These are phyloP conservation scores for Diddensiella transvaalensis DNA, from an alignment of 805 yeast species.

Conservation along the genomic window DNA sequence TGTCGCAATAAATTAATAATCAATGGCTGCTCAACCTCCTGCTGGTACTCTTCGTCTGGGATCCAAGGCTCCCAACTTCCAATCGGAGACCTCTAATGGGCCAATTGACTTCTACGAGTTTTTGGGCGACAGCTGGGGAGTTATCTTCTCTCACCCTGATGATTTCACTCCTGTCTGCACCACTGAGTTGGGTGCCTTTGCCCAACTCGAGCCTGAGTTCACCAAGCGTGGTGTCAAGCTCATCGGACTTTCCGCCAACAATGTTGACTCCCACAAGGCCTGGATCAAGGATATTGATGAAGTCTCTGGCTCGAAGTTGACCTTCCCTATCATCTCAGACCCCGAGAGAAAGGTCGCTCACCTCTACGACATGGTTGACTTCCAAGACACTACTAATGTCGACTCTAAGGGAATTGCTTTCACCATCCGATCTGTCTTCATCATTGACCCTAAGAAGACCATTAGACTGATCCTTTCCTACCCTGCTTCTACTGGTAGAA, in stretches of 20 bases:
- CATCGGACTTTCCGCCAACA: constrained; percentile 88
- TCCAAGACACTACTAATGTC: constrained; percentile 77
- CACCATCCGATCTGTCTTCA: constrained; percentile 90
- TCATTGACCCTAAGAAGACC: constrained; percentile 89
- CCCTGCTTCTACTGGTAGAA: constrained; percentile 95
- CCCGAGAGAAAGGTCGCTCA: constrained; percentile 78
- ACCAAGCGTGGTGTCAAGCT: constrained; percentile 82
- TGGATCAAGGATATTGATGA: constrained; percentile 96
- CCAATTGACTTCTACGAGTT: constrained; percentile 81
- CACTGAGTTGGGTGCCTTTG: constrained; percentile 93
- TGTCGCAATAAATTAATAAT: background rate
- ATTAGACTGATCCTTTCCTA: constrained; percentile 83
- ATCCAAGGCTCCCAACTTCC: constrained; percentile 84
- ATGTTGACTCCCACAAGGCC: constrained; percentile 72
- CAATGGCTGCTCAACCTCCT: constrained; percentile 26
- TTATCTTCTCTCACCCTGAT: constrained; percentile 91
- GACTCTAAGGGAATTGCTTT: constrained; percentile 70
- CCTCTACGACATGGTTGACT: constrained; percentile 83
- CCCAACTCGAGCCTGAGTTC: constrained; percentile 87
- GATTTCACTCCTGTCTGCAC: constrained; percentile 98
- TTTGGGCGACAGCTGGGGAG: constrained; percentile 82
- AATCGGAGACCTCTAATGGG: constrained; percentile 80
- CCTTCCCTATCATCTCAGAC: constrained; percentile 91
- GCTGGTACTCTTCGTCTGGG: constrained; percentile 62
- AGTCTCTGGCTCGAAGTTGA: constrained; percentile 67